phyloP scores from a whole-genome alignment of 768 basidiomycete genomes.

The Trametes cinnabarina region DNA sequence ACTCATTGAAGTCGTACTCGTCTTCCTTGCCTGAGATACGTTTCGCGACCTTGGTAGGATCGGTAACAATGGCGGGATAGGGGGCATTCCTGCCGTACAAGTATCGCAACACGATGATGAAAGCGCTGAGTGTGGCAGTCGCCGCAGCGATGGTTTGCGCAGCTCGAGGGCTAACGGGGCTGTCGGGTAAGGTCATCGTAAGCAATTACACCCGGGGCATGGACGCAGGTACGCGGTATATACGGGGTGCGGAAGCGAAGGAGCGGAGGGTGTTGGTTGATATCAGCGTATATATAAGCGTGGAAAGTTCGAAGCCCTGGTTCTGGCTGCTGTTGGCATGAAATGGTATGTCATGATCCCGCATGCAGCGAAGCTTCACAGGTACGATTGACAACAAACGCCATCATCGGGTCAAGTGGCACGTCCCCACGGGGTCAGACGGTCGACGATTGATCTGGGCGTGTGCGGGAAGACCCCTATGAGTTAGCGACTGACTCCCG shows the following conservation, averaged over 20 bases:
- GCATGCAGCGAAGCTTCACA: background rate
- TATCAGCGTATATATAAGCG: background rate
- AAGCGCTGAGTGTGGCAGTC: conserved; percentile 17
- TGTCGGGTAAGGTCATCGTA: background rate
- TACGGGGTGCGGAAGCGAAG: background rate
- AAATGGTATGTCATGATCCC: background rate
- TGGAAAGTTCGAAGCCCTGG: background rate
- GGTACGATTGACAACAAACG: too few relatives aligned
- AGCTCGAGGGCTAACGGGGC: background rate
- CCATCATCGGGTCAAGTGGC: background rate
- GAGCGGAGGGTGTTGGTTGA: background rate
- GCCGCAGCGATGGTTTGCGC: conserved; percentile 3
- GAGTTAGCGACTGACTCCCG: too few relatives aligned
- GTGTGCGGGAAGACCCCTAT: too few relatives aligned
- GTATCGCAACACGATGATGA: conserved; percentile 19
- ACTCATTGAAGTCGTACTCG: conserved; percentile 26
- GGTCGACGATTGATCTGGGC: background rate
- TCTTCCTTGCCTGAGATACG: conserved; percentile 1
- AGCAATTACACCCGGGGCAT: background rate
- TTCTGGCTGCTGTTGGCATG: too few relatives aligned
- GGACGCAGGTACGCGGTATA: too few relatives aligned
- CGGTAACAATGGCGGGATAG: conserved; percentile 1
- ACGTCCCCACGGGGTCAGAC: background rate
- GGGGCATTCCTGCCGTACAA: background rate
- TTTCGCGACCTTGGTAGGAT: conserved; percentile 7